A percentile compares a stretch with the other conserved stretches of the same genome.
Evolutionary conservation across 2,329 filamentous ascomycete species (phyloP).

Genomic region (Dichotomopilus funicola): DNA sequence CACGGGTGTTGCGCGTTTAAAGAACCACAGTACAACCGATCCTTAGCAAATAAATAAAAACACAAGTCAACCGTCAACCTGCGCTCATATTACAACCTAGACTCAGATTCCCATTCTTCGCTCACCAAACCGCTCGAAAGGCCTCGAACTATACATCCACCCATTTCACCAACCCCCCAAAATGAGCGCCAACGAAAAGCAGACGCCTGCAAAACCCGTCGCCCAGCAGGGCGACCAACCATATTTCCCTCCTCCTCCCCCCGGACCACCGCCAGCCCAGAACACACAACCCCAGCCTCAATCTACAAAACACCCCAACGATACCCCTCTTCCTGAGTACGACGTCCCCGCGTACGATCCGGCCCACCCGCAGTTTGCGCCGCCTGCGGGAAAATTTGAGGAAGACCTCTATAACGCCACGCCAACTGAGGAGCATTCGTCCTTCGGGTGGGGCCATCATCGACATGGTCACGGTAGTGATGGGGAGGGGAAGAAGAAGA

Average conservation of each 20-base stretch:
- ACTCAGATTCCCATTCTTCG: too few species aligned
- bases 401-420: conserved; percentile 23
- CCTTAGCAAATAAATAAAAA: too few species aligned
- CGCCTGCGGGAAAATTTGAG: conserved; percentile 4
- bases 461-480: conserved; percentile 6
- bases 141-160: background rate
- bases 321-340: conserved; percentile 25
- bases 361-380: conserved; percentile 19
- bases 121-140: too few species aligned
- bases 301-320: conserved; percentile 21
- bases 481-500: conserved; percentile 20
- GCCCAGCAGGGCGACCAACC: conserved; percentile 13
- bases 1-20: too few species aligned
- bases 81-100: too few species aligned
- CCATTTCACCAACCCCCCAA: background rate
- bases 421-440: conserved; percentile 20
- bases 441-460: conserved; percentile 10
- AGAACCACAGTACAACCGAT: too few species aligned
- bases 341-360: conserved; percentile 22
- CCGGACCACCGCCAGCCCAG: conserved; percentile 24
- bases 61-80: too few species aligned
- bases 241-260: conserved; percentile 25
- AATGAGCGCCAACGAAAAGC: conserved; percentile 16
- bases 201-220: conserved; percentile 2
- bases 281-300: conserved; percentile 7